phyloP scores from a whole-genome alignment of 108 stramenopile genomes.

The Discostella pseudostelligera region DNA sequence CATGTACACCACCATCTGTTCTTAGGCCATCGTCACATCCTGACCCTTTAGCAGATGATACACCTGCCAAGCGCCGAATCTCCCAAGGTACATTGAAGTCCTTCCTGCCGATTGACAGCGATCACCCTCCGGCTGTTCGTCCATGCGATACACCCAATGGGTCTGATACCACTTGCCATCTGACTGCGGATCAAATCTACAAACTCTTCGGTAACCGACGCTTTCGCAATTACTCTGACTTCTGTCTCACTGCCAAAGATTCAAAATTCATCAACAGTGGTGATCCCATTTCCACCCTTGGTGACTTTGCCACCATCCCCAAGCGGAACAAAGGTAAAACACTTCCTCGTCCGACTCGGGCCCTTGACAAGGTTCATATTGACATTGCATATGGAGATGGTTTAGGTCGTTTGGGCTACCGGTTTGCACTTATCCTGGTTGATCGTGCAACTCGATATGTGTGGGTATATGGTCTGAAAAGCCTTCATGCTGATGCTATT shows the following conservation, averaged over 20 bases:
- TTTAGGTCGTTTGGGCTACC: conserved; percentile 10
- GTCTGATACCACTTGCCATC: background rate
- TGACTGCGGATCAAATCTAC: background rate
- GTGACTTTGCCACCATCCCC: conserved; percentile 14
- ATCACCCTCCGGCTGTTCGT: background rate
- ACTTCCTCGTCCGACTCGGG: background rate
- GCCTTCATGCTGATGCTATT: conserved; percentile 12
- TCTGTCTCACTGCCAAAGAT: conserved; percentile 8
- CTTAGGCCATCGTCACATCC: no score
- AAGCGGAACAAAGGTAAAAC: background rate
- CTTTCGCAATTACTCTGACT: background rate
- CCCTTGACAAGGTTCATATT: conserved; percentile 15
- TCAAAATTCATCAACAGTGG: conserved; percentile 13
- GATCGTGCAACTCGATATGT: conserved; percentile 15
- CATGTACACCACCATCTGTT: no score
- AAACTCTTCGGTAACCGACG: background rate
- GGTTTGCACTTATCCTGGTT: conserved; percentile 19
- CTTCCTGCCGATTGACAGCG: background rate
- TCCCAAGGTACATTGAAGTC: background rate
- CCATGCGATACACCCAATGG: background rate
- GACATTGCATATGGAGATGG: conserved; percentile 30
- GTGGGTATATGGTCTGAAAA: conserved; percentile 22
- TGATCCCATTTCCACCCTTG: conserved; percentile 2
- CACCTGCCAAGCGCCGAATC: background rate
- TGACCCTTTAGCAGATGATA: no score